Percentiles rank a stretch among this genome's conserved stretches.
Evolutionary conservation across 148 eudicot species (phyloP).

Genomic region (Rhododendron mucronatum): DNA sequence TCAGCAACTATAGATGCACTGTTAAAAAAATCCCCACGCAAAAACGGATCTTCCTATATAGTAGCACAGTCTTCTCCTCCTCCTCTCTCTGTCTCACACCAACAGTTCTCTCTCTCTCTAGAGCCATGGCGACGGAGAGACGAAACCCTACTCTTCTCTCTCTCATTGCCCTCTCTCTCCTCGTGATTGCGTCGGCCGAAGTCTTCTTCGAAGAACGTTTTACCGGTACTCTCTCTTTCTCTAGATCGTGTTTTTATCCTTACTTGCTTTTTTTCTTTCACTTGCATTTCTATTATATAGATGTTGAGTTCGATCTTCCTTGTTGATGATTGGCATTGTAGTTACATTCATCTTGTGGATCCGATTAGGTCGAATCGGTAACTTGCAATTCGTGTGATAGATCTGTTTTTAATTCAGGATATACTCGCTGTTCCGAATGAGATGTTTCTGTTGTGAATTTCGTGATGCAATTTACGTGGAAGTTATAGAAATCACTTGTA

Average conservation of each 20-base stretch:
- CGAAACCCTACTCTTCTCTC: conserved; percentile 53
- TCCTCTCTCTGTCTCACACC: not conserved
- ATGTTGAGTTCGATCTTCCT: not conserved
- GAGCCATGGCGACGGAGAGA: conserved; percentile 53
- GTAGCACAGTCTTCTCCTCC: not conserved
- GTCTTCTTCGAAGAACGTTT: conserved; percentile 90
- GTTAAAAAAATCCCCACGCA: not conserved
- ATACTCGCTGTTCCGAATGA: not conserved
- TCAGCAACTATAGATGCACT: not conserved
- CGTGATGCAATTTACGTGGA: not conserved
- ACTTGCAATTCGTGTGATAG: not conserved
- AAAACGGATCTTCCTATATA: not conserved
- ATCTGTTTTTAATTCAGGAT: conserved; percentile 1
- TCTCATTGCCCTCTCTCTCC: conserved; percentile 49
- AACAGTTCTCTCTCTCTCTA: not conserved
- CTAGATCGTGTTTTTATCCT: not conserved
- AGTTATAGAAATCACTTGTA: not conserved
- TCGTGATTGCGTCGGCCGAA: conserved; percentile 51
- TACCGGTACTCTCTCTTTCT: conserved; percentile 37
- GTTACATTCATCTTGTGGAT: not conserved
- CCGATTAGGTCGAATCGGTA: conserved; percentile 1
- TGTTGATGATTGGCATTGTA: not conserved
- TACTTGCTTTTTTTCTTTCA: not conserved
- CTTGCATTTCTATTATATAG: not conserved
- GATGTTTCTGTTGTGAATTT: not conserved